These are phyloP conservation scores for Cladobotryum mycophilum DNA, from an alignment of 2,329 filamentous ascomycete species.

Conservation along the genomic window DNA sequence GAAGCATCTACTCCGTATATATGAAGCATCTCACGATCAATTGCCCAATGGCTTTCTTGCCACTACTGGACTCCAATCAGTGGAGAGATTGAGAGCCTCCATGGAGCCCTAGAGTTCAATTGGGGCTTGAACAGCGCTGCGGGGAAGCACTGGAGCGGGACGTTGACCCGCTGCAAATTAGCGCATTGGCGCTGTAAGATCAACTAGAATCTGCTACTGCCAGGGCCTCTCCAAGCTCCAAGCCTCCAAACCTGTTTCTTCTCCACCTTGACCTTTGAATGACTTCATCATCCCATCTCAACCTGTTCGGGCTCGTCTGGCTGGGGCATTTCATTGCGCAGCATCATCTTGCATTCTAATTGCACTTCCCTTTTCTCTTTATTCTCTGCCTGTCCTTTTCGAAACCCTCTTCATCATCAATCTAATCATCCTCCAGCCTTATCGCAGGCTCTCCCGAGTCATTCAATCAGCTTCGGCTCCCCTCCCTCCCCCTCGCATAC, in stretches of 20 bases:
- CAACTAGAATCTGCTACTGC: too few species aligned
- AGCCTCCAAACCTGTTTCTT: neutral
- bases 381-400: neutral
- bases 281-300: slow-evolving; percentile 26
- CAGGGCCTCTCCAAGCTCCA: neutral
- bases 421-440: neutral
- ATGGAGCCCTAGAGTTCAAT: too few species aligned
- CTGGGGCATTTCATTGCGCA: too few species aligned
- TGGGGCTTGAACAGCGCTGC: neutral
- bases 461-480: neutral
- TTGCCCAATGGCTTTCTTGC: too few species aligned
- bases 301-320: too few species aligned
- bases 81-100: too few species aligned
- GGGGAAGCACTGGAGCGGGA: neutral
- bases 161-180: too few species aligned
- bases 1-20: too few species aligned
- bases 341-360: slow-evolving; percentile 11
- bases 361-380: neutral
- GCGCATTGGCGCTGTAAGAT: too few species aligned
- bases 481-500: neutral
- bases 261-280: slow-evolving; percentile 21
- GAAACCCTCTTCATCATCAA: neutral
- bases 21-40: too few species aligned
- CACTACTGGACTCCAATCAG: too few species aligned
- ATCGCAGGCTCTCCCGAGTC: too few species aligned